Conservation (phyloP, 495 filamentous ascomycete genomes). For the Xanthoparmelia taractica region DNA sequence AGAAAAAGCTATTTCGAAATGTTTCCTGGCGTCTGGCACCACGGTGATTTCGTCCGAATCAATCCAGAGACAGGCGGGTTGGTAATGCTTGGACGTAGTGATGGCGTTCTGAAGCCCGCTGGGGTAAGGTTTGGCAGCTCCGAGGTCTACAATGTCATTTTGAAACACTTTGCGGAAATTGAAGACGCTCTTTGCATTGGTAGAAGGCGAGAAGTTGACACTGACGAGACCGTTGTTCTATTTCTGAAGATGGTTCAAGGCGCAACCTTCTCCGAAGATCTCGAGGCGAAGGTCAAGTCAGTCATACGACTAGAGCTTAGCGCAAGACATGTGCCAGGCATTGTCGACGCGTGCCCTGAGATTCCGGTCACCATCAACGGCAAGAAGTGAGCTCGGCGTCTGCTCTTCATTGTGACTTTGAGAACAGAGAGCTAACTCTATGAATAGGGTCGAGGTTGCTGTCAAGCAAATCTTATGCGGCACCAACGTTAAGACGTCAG, state of each 20-base stretch:
- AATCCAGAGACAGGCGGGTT: constrained; percentile 67
- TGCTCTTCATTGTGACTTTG: not conserved
- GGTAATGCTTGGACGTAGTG: constrained; percentile 80
- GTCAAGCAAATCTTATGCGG: constrained; percentile 93
- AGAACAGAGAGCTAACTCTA: constrained; percentile 4
- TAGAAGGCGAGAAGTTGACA: constrained; percentile 59
- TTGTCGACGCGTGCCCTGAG: constrained; percentile 70
- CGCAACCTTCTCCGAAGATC: constrained; percentile 38
- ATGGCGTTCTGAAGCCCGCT: constrained; percentile 82
- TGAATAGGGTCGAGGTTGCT: constrained; percentile 66
- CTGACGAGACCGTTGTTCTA: constrained; percentile 76
- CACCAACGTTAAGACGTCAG: constrained; percentile 72
- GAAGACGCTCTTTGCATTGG: constrained; percentile 84
- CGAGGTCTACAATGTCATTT: constrained; percentile 88
- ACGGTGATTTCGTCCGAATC: constrained; percentile 85
- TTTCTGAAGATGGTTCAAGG: constrained; percentile 69
- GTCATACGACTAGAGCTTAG: constrained; percentile 67
- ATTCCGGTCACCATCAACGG: constrained; percentile 87
- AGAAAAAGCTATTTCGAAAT: constrained; percentile 77
- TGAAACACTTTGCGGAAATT: constrained; percentile 67
- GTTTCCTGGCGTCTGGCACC: constrained; percentile 78
- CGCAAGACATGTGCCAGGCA: constrained; percentile 73
- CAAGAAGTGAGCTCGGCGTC: constrained; percentile 56
- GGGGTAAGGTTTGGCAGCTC: constrained; percentile 83
- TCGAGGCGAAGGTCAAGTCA: constrained; percentile 53